A percentile compares a stretch with the other conserved stretches of the same genome.
Evolutionary conservation across 2,329 filamentous ascomycete genomes (phyloP).

Genomic region (Aspergillus pseudotamarii): DNA sequence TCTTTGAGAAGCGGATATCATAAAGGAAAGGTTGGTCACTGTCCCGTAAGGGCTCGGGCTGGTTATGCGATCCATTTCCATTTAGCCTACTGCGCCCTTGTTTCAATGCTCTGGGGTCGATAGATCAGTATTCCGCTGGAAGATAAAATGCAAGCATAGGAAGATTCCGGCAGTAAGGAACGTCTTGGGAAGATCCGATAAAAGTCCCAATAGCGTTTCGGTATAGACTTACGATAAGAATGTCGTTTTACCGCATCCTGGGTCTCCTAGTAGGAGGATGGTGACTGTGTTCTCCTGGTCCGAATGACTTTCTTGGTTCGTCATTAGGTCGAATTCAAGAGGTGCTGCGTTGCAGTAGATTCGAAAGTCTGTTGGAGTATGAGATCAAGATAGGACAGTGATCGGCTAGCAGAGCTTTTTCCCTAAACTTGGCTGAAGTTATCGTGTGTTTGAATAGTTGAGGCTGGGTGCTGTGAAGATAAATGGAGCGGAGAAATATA

Average conservation of each 20-base stretch:
- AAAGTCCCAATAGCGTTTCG: neutral
- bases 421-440: neutral
- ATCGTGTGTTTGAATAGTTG: neutral
- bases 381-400: too few relatives aligned
- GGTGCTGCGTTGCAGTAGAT: neutral
- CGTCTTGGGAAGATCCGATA: neutral
- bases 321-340: constrained; percentile 10
- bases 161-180: neutral
- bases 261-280: constrained; percentile 61
- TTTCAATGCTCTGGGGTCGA: constrained; percentile 19
- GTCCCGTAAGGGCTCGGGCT: constrained; percentile 53
- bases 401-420: neutral
- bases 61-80: constrained; percentile 31
- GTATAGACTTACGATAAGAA: constrained; percentile 60
- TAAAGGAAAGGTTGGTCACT: constrained; percentile 62
- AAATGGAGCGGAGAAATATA: neutral
- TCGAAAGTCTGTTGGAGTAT: neutral
- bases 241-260: constrained; percentile 63
- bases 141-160: neutral
- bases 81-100: constrained; percentile 20
- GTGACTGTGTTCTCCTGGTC: constrained; percentile 31
- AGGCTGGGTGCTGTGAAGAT: neutral
- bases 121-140: neutral
- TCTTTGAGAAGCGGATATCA: constrained; percentile 59
- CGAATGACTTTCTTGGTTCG: constrained; percentile 2